Evolutionary conservation across 2,329 filamentous ascomycete genomes (phyloP).

Genomic region (Scedosporium boydii): DNA sequence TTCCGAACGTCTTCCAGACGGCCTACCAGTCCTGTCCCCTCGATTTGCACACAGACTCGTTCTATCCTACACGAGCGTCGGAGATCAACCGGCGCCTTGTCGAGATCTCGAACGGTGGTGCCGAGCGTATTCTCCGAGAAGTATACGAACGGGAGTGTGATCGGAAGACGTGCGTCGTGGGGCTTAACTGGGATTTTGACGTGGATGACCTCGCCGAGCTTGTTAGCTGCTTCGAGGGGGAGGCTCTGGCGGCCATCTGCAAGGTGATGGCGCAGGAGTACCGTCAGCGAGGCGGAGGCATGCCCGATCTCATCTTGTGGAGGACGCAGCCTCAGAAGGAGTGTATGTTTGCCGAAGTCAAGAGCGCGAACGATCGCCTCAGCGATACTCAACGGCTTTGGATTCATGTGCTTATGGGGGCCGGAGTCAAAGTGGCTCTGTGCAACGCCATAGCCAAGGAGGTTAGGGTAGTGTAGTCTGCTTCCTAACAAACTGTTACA

Average conservation of each 20-base stretch:
- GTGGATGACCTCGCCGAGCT: constrained; percentile 72
- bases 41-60: constrained; percentile 86
- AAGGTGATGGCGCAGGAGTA: constrained; percentile 97
- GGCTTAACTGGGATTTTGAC: constrained; percentile 83
- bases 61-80: constrained; percentile 74
- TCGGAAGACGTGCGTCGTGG: constrained; percentile 74
- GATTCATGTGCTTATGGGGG: constrained; percentile 86
- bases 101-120: constrained; percentile 76
- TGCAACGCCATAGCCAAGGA: constrained; percentile 54
- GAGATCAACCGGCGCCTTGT: constrained; percentile 85
- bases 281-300: constrained; percentile 70
- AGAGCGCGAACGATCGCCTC: constrained; percentile 81
- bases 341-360: constrained; percentile 72
- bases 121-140: constrained; percentile 53
- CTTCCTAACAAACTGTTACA: background rate
- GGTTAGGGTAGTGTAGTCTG: constrained; percentile 31
- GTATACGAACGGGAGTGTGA: constrained; percentile 62
- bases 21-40: constrained; percentile 88
- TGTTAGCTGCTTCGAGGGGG: constrained; percentile 66
- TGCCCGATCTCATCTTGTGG: constrained; percentile 93
- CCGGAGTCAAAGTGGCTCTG: constrained; percentile 77
- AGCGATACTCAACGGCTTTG: constrained; percentile 94
- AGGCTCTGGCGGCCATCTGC: constrained; percentile 73
- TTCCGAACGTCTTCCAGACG: constrained; percentile 96
- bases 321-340: constrained; percentile 34